Evolutionary conservation across 805 yeast species (phyloP).

Genomic region (Vanderwaltozyma tropicalis): DNA sequence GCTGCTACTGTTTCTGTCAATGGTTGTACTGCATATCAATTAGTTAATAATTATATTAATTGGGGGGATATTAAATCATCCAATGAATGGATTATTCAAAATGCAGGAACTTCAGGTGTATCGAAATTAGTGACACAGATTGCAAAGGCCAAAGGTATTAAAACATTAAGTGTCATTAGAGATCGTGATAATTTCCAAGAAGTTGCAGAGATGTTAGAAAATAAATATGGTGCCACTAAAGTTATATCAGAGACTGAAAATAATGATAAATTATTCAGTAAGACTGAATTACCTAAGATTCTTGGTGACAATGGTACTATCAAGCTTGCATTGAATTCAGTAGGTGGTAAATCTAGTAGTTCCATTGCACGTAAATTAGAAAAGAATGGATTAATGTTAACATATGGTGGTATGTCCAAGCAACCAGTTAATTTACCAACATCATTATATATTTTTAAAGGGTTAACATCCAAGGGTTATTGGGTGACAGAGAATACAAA

Average conservation of each 20-base stretch:
- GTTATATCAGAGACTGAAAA: slow-evolving; percentile 87
- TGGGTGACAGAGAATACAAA: slow-evolving; percentile 76
- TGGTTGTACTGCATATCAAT: slow-evolving; percentile 84
- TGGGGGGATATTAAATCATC: slow-evolving; percentile 15
- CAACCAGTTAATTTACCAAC: slow-evolving; percentile 92
- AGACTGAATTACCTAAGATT: slow-evolving; percentile 38
- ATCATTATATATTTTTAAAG: slow-evolving; percentile 79
- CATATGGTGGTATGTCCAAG: slow-evolving; percentile 97
- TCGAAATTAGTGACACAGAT: slow-evolving; percentile 87
- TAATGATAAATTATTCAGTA: slow-evolving; percentile 53
- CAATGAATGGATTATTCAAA: slow-evolving; percentile 85
- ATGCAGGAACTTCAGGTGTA: slow-evolving; percentile 94
- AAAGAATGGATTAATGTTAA: slow-evolving; percentile 63
- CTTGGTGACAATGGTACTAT: slow-evolving; percentile 39
- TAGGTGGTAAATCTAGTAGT: slow-evolving; percentile 82
- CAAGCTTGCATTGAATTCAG: slow-evolving; percentile 79
- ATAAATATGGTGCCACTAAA: slow-evolving; percentile 63
- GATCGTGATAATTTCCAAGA: slow-evolving; percentile 71
- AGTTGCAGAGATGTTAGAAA: slow-evolving; percentile 41
- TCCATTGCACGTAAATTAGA: slow-evolving; percentile 76
- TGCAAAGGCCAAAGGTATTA: slow-evolving; percentile 65
- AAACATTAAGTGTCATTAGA: slow-evolving; percentile 80
- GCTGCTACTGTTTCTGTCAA: slow-evolving; percentile 90
- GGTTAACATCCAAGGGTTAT: slow-evolving; percentile 76
- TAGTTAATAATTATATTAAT: slow-evolving; percentile 56